A percentile compares a stretch with the other conserved stretches of the same genome.
Evolutionary conservation across 495 filamentous ascomycete species (phyloP).

Genomic region (Trichoderma gamsii): DNA sequence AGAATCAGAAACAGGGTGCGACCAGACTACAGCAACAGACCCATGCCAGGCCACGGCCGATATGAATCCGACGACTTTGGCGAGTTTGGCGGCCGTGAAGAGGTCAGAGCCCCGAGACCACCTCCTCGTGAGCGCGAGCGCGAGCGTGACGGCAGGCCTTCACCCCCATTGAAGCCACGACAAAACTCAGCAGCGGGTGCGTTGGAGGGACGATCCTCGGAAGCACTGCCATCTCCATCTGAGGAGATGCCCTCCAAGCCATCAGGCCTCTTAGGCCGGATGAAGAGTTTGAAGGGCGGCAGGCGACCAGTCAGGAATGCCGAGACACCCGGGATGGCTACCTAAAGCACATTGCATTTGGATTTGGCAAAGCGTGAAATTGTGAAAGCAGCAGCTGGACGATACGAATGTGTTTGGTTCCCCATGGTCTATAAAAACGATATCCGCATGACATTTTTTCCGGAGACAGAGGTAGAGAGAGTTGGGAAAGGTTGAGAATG

Average conservation of each 20-base stretch:
- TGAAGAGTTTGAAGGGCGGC: slow-evolving; percentile 76
- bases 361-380: not conserved
- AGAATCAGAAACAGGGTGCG: slow-evolving; percentile 59
- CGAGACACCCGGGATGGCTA: slow-evolving; percentile 26
- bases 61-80: slow-evolving; percentile 70
- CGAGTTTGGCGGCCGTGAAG: slow-evolving; percentile 28
- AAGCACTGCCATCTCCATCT: slow-evolving; percentile 38
- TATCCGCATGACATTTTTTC: not conserved
- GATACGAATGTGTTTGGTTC: not conserved
- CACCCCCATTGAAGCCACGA: slow-evolving; percentile 46
- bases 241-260: slow-evolving; percentile 39
- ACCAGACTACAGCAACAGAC: slow-evolving; percentile 9
- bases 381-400: not conserved
- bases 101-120: slow-evolving; percentile 32
- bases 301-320: slow-evolving; percentile 26
- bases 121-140: not conserved
- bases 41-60: slow-evolving; percentile 12
- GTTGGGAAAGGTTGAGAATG: not conserved
- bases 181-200: slow-evolving; percentile 27
- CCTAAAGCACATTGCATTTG: slow-evolving; percentile 17
- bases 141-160: slow-evolving; percentile 39
- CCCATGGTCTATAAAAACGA: not conserved
- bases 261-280: slow-evolving; percentile 71
- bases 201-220: slow-evolving; percentile 65
- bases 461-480: not conserved